Evolutionary conservation across 2,329 filamentous ascomycete species (phyloP).

Genomic region (Aureobasidium leucospermi): DNA sequence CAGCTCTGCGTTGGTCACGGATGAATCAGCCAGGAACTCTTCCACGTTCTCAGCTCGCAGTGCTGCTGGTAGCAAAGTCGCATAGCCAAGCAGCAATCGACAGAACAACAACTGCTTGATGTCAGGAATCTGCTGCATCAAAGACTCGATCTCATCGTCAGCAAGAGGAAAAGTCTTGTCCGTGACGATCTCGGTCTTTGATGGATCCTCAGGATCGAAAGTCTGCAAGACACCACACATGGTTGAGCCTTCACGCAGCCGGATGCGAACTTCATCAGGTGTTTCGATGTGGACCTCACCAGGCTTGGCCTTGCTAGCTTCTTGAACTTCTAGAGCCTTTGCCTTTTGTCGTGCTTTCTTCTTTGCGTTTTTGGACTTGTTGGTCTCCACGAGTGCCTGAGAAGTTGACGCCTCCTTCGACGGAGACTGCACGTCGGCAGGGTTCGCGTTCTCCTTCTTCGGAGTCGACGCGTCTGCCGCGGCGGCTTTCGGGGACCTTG

Average conservation of each 20-base stretch:
- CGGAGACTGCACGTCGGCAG: neutral
- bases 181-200: neutral
- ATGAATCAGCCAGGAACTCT: slow-evolving; percentile 37
- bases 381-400: neutral
- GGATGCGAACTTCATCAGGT: slow-evolving; percentile 7
- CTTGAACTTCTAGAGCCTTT: neutral
- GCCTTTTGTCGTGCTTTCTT: slow-evolving; percentile 12
- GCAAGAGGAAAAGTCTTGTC: slow-evolving; percentile 12
- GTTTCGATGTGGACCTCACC: slow-evolving; percentile 10
- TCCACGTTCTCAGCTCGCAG: slow-evolving; percentile 38
- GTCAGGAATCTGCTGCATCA: slow-evolving; percentile 38
- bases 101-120: slow-evolving; percentile 46
- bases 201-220: slow-evolving; percentile 3
- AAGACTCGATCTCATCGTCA: neutral
- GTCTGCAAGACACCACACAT: neutral
- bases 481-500: neutral
- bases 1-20: slow-evolving; percentile 37
- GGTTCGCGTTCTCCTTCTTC: neutral
- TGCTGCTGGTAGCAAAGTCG: slow-evolving; percentile 39
- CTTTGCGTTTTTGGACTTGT: slow-evolving; percentile 5
- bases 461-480: neutral
- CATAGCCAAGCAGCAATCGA: slow-evolving; percentile 40
- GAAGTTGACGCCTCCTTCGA: neutral
- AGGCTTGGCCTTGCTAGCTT: neutral
- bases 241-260: neutral